Base-by-base conservation (phyloP, 176 grass and related monocot species). In the Dactylis glomerata region DNA sequence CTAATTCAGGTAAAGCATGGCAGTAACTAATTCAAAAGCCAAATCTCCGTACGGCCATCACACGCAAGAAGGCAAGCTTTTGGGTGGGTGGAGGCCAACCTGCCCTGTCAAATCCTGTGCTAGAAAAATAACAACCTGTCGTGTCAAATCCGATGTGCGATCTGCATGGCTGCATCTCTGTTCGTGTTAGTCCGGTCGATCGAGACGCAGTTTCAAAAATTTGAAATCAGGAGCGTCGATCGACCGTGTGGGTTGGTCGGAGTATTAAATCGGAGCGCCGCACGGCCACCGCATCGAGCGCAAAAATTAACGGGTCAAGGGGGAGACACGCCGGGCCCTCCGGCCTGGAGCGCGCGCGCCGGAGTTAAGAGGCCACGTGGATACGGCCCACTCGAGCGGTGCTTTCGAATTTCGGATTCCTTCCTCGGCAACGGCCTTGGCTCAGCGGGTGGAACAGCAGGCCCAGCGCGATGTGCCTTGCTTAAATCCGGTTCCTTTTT, bases 191-290 rank as follows among this genome's bases (percentile, higher is more conserved):
- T 42, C 67, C 22, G 33, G 33, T 58, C 9, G 32, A 38, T 36
- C 17, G 58, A 15, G 5, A 62, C 8, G 31, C 19, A 31, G 31
- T 44, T 69, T 85, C 79, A 66, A 37, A 83, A 86, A 22, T 86
- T 86, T 33, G 76, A 86, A 63, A 86, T 61, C 24, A 34, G 83
- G 73, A 80, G 84, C 83, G 61, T 85, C 45, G 2, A 8, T 5
- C 2, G 8, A 11, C n/a, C 20, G 51, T 5, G n/a, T 0, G 8
- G 11, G 62, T 50, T 73, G 42, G 17, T 66, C 44, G 5, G 47
- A 51, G 76, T 69, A 80, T 73, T 80, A 50, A 80, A 86, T 71
- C 56, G 57, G 6, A 13, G 23, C 34, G 75, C 28, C 61, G 75
- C 83, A 68, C 40, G 83, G 83, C 58, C 58, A 36, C 26, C 63